Percentiles rank a stretch among this genome's conserved stretches.
Evolutionary conservation across 495 filamentous ascomycete genomes (phyloP).

Genomic region (Talaromyces liani): DNA sequence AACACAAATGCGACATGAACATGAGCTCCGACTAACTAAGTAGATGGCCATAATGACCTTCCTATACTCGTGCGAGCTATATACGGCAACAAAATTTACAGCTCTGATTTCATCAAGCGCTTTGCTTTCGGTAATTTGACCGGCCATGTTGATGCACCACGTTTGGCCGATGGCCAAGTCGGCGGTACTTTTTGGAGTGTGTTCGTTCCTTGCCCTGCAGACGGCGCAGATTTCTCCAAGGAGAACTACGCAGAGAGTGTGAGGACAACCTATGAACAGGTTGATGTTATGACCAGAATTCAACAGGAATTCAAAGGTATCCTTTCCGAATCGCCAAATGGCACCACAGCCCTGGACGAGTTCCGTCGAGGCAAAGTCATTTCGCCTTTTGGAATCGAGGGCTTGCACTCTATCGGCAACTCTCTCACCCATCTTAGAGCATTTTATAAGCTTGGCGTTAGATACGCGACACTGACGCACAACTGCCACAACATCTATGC

Average conservation of each 20-base stretch:
- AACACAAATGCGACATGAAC: neutral
- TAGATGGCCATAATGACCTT: constrained; percentile 91
- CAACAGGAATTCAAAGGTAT: constrained; percentile 56
- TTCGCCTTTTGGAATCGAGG: constrained; percentile 77
- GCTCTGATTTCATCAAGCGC: constrained; percentile 57
- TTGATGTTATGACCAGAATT: constrained; percentile 73
- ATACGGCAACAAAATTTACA: constrained; percentile 74
- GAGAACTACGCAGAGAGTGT: constrained; percentile 60
- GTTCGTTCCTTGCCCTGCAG: constrained; percentile 67
- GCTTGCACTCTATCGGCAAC: constrained; percentile 93
- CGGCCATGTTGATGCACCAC: constrained; percentile 74
- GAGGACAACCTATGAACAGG: constrained; percentile 67
- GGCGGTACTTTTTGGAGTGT: constrained; percentile 88
- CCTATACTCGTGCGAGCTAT: constrained; percentile 60
- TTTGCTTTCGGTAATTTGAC: constrained; percentile 60
- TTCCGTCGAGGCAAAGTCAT: constrained; percentile 56
- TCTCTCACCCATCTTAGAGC: constrained; percentile 66
- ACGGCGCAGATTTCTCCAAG: constrained; percentile 64
- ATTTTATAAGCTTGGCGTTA: constrained; percentile 73
- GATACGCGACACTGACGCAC: constrained; percentile 85
- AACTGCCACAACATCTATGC: constrained; percentile 91
- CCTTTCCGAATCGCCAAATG: constrained; percentile 53
- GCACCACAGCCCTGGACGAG: constrained; percentile 47
- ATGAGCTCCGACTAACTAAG: neutral
- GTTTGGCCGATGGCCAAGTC: constrained; percentile 40